Evolutionary conservation across 768 basidiomycete species (phyloP).

Genomic region (Termitomyces sp.): DNA sequence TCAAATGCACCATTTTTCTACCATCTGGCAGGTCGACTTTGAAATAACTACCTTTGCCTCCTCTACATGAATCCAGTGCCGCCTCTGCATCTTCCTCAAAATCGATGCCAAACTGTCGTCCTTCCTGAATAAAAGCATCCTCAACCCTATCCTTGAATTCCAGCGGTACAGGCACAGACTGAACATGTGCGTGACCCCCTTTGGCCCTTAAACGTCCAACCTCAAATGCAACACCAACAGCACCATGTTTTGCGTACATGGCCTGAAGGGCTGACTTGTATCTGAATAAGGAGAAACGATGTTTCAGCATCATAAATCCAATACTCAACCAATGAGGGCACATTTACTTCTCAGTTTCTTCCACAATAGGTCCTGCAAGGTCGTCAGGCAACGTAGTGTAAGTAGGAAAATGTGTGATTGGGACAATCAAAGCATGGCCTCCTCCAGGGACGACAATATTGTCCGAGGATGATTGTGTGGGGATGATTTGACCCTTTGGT

Average conservation of each 20-base stretch:
- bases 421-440: conserved; percentile 62
- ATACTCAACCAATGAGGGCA: conserved; percentile 3
- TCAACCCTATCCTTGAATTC: conserved; percentile 60
- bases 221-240: conserved; percentile 78
- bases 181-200: conserved; percentile 94
- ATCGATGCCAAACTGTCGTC: conserved; percentile 57
- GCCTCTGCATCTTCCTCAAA: conserved; percentile 70
- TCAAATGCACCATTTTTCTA: conserved; percentile 77
- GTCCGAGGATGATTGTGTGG: conserved; percentile 57
- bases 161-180: conserved; percentile 75
- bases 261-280: conserved; percentile 73
- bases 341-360: conserved; percentile 77
- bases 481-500: conserved; percentile 93
- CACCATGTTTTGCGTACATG: conserved; percentile 66
- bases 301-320: conserved; percentile 3
- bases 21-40: conserved; percentile 88
- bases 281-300: conserved; percentile 26
- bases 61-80: conserved; percentile 48
- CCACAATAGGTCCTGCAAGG: conserved; percentile 65
- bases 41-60: conserved; percentile 75
- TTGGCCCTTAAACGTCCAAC: conserved; percentile 77
- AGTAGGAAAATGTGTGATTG: conserved; percentile 77
- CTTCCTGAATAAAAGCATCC: conserved; percentile 67
- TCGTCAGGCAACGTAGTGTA: conserved; percentile 77
- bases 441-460: conserved; percentile 78